phyloP scores from a whole-genome alignment of 257 asterid genomes.

The Solanum acaule region DNA sequence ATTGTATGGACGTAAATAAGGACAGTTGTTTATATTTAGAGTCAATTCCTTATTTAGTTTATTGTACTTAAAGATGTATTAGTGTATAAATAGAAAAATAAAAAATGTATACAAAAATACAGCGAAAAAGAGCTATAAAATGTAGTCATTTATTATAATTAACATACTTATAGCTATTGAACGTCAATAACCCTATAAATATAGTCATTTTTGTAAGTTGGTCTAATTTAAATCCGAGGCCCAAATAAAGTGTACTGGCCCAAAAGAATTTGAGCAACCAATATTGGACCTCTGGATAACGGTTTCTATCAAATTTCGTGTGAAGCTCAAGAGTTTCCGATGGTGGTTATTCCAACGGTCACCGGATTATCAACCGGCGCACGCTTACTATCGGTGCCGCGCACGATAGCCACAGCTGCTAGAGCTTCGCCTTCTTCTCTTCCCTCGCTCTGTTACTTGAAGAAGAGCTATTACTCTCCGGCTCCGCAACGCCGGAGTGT shows the following conservation, averaged over 20 bases:
- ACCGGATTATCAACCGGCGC: slow-evolving; percentile 23
- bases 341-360: slow-evolving; percentile 54
- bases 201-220: too few species aligned
- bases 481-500: slow-evolving; percentile 17
- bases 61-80: too few species aligned
- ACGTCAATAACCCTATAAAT: too few species aligned
- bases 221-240: background rate
- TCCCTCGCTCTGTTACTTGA: slow-evolving; percentile 24
- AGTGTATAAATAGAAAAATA: too few species aligned
- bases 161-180: too few species aligned
- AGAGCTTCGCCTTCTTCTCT: slow-evolving; percentile 1
- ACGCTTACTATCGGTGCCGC: slow-evolving; percentile 15
- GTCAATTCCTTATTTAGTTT: too few species aligned
- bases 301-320: background rate
- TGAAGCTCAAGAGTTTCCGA: background rate
- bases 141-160: too few species aligned
- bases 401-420: background rate
- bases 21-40: too few species aligned
- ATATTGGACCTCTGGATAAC: background rate
- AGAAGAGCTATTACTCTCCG: slow-evolving; percentile 21
- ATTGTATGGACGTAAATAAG: too few species aligned
- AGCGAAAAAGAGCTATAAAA: too few species aligned
- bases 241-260: background rate
- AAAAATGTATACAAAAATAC: too few species aligned
- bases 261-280: background rate